Evolutionary conservation across 345 rosid species (phyloP), one percentile per base, ranked within the genome.

Genomic region (Acer saccharum): DNA sequence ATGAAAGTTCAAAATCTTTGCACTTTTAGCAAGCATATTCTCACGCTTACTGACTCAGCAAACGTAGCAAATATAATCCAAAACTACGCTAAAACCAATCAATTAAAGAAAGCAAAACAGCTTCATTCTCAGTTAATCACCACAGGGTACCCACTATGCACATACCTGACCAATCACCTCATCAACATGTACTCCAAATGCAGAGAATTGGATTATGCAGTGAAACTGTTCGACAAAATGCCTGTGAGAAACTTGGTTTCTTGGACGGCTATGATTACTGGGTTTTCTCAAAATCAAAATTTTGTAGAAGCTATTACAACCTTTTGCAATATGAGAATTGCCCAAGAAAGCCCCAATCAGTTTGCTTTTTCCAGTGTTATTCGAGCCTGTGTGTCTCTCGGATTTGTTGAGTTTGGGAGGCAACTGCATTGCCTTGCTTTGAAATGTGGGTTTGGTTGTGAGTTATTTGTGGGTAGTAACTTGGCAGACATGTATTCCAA

Each of bases 221-320:
- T 11, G 35, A 50, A 69, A 11, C 39, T 69, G 73, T 69, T 69
- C 32, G 73, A 46, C 10, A 69, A 50, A 69, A 69, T 69, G 73
- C 61, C 73, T 69, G 61, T 0, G 7, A 69, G 73, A 69, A 69
- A 69, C 41, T 50, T 69, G 8, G 60, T 69, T 50, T 69, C 73
- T 48, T 69, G 73, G 73, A 69, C 73, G 10, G 73, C 73, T 18
- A 46, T 69, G 73, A 69, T 69, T 25, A 69, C 73, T 5, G 73
- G 73, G 58, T 69, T 69, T 69, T 69, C 73, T 23, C 73, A 69
- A 69, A 69, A 48, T 50, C 10, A 12, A 25, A 21, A 21, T 10
- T 69, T 69, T 50, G 3, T 50, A 20, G 35, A 69, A 12, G 73
- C 73, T 25, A 50, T 48, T 0, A 23, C 27, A 48, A 48, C 61